Evolutionary conservation across 139 green algal species (phyloP), one percentile per base, ranked within the genome.

Genomic region (Chlamydomonas sp.): DNA sequence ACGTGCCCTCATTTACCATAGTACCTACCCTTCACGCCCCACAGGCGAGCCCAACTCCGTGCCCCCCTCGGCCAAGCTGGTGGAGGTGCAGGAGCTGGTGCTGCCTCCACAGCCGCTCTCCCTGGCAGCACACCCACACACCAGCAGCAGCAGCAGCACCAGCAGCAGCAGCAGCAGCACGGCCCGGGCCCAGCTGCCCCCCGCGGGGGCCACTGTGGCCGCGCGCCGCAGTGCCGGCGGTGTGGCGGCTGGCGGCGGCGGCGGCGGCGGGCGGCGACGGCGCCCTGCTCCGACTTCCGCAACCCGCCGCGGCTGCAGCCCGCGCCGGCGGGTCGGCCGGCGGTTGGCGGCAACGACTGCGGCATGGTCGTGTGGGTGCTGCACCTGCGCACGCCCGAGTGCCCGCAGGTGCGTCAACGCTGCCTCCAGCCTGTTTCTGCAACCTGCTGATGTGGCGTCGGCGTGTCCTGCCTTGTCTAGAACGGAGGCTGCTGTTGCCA

Each of bases 351-450:
- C 67, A 99, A 99, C 88, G 93, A 97, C 72, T 93, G 97, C 60
- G 98, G 97, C 81, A 98, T 99, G 91, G 96, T 99, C 8, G 96
- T 94, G 18, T 99, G 97, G 97, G 78, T 93, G 16, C 89, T 98
- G 74, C 96, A 92, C 1, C 92, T 99, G 75, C 85, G 91, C 67
- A 98, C 97, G 1, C 97, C 95, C 20, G 98, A 99, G 91, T 98
- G 92, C 89, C 96, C 96, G 10, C 91, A 96, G 81, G 96, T 91
- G 16, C 9, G 61, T 7, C 14, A 49, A 49, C 31, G 31, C 31
- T 49, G 31, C 31, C 31, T 49, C 31, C 31, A 49, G 31, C 31
- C 31, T 49, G 31, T 63, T 12, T 63, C 10, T 82, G 57, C 12
- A 10, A 66, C 9, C 20, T 18, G 77, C 20, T 66, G 10, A 58